A percentile compares a stretch with the other conserved stretches of the same genome.
These are phyloP conservation scores for Narthecium ossifragum DNA, from an alignment of 106 monocot genomes.

Conservation along the genomic window DNA sequence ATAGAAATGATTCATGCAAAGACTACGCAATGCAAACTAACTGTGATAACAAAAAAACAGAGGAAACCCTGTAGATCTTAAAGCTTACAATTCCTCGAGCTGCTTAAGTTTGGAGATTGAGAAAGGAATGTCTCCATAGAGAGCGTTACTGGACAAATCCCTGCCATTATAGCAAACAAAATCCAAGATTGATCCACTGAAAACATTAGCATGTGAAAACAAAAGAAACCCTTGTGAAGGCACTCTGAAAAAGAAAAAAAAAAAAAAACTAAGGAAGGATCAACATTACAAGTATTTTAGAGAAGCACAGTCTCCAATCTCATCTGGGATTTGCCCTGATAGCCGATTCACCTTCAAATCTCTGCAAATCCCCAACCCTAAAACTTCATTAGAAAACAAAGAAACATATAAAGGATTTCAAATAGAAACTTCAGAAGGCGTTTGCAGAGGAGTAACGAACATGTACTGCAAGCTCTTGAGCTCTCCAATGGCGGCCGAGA, in stretches of 20 bases:
- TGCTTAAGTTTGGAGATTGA: constrained; percentile 88
- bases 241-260: not conserved
- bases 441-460: constrained; percentile 33
- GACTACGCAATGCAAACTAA: not conserved
- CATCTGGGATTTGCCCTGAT: constrained; percentile 90
- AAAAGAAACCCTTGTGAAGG: constrained; percentile 8
- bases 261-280: constrained; percentile 6
- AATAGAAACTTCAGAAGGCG: not conserved
- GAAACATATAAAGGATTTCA: not conserved
- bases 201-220: not conserved
- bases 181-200: not conserved
- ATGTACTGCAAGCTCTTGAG: constrained; percentile 69
- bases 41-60: not conserved
- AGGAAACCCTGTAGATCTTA: not conserved
- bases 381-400: not conserved
- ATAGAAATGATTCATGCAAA: no score
- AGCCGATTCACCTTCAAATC: constrained; percentile 87
- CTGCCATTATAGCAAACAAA: constrained; percentile 17
- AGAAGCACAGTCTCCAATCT: constrained; percentile 82
- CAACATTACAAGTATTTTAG: constrained; percentile 73
- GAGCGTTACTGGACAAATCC: constrained; percentile 72
- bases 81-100: constrained; percentile 77
- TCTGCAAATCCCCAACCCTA: constrained; percentile 30
- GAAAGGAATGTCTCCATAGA: constrained; percentile 88
- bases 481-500: constrained; percentile 74